phyloP scores from a whole-genome alignment of 2,329 filamentous ascomycete species.

The Colletotrichum magnum region DNA sequence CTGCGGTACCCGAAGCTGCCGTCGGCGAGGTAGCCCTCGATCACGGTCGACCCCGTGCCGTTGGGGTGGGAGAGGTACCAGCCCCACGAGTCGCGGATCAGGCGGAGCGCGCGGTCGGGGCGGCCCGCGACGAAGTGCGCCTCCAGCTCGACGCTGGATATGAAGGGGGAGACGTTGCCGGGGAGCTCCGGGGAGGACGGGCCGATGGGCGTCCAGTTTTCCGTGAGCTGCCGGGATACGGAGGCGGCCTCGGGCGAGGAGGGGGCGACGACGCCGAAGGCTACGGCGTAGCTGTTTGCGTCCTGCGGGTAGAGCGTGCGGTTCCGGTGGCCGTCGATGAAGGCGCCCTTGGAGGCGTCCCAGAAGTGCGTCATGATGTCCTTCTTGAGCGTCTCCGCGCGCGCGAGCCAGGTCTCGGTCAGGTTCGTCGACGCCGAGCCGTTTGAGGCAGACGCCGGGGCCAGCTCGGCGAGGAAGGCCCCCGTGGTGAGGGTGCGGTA shows the following conservation, averaged over 20 bases:
- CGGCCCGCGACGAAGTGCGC: constrained; percentile 65
- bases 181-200: constrained; percentile 69
- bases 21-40: constrained; percentile 71
- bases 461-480: constrained; percentile 63
- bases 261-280: constrained; percentile 60
- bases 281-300: constrained; percentile 69
- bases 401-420: constrained; percentile 55
- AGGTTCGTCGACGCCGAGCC: constrained; percentile 47
- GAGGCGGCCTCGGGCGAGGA: constrained; percentile 49
- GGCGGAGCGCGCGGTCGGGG: constrained; percentile 65
- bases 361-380: constrained; percentile 64
- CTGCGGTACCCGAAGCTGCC: constrained; percentile 71
- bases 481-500: constrained; percentile 69
- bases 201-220: constrained; percentile 70
- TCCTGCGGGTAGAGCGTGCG: constrained; percentile 71
- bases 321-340: constrained; percentile 66
- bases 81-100: constrained; percentile 71
- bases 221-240: constrained; percentile 60
- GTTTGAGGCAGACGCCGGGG: constrained; percentile 51
- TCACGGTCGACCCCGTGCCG: constrained; percentile 70
- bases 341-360: constrained; percentile 62
- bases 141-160: constrained; percentile 71
- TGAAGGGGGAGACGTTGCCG: constrained; percentile 71
- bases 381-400: constrained; percentile 56
- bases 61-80: constrained; percentile 71